These are phyloP conservation scores for Bigelowiella natans DNA, from an alignment of 78 protist species.

Conservation along the genomic window DNA sequence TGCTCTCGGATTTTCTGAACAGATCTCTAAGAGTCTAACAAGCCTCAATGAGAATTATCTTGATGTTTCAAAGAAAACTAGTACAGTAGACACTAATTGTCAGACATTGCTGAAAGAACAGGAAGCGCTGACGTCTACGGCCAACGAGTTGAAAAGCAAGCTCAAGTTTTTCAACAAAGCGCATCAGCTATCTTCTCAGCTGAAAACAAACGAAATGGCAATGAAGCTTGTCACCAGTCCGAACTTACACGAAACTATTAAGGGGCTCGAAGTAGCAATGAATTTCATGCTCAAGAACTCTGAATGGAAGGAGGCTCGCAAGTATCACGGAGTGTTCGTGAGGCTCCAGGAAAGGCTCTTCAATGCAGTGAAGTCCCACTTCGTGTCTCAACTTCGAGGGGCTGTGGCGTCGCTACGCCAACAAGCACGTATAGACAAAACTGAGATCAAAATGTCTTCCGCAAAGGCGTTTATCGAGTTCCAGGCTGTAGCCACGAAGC, in stretches of 20 bases:
- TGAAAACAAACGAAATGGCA: neutral
- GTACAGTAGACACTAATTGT: neutral
- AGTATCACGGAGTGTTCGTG: neutral
- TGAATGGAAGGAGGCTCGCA: neutral
- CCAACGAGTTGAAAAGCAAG: neutral
- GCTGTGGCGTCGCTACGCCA: neutral
- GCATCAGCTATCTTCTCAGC: neutral
- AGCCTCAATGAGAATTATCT: neutral
- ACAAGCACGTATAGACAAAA: neutral
- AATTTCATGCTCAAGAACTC: neutral
- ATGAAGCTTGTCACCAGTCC: neutral
- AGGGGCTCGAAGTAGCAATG: neutral
- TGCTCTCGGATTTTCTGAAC: too few species aligned
- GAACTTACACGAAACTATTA: neutral
- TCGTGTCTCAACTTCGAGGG: neutral
- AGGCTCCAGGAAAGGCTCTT: neutral
- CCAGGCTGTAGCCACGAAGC: neutral
- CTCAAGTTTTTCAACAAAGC: neutral
- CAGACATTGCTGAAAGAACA: neutral
- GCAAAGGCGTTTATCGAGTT: neutral
- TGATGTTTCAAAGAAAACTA: neutral
- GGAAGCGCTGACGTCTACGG: neutral
- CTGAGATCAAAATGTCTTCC: neutral
- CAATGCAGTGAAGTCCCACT: neutral
- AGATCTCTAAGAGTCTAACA: too few species aligned